These are phyloP conservation scores for Chlorella sp. DNA, from an alignment of 139 green algal species.

Conservation along the genomic window DNA sequence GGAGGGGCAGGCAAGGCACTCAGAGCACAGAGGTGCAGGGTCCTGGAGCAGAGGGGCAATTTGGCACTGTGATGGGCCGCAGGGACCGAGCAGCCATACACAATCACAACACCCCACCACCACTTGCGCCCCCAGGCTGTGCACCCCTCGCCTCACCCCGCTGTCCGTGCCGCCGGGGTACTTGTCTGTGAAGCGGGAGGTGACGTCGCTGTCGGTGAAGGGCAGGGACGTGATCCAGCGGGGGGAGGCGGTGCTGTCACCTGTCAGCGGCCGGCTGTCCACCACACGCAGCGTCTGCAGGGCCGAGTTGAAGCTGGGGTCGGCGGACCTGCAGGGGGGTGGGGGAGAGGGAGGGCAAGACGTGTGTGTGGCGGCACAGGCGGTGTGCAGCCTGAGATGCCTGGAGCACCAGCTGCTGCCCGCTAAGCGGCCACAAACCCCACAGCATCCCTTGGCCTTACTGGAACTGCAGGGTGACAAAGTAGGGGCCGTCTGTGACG, in stretches of 20 bases:
- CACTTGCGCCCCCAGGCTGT: not conserved
- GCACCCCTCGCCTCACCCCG: not conserved
- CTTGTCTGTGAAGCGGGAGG: slow-evolving; percentile 33
- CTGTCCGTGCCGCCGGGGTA: not conserved
- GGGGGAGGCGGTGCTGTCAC: slow-evolving; percentile 34
- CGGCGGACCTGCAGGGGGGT: slow-evolving; percentile 24
- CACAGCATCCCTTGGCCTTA: slow-evolving; percentile 14
- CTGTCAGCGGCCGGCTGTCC: slow-evolving; percentile 34
- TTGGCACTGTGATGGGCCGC: not conserved
- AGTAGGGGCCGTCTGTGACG: slow-evolving; percentile 39
- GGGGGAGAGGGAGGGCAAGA: not conserved
- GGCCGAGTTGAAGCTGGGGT: not conserved
- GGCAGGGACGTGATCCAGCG: slow-evolving; percentile 43
- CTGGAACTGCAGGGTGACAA: slow-evolving; percentile 43
- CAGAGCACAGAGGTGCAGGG: not conserved
- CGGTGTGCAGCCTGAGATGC: too few species aligned
- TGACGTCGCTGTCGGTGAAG: slow-evolving; percentile 44
- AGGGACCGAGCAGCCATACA: not conserved
- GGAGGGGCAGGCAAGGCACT: not conserved
- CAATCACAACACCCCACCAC: too few species aligned
- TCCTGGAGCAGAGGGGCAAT: not conserved
- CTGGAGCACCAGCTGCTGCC: too few species aligned
- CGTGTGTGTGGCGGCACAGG: too few species aligned
- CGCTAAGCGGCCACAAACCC: too few species aligned
- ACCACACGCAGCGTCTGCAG: slow-evolving; percentile 31